Percentiles rank a stretch among this genome's conserved stretches.
Evolutionary conservation across 2,329 filamentous ascomycete genomes (phyloP).

Genomic region (Monosporascus sp.): DNA sequence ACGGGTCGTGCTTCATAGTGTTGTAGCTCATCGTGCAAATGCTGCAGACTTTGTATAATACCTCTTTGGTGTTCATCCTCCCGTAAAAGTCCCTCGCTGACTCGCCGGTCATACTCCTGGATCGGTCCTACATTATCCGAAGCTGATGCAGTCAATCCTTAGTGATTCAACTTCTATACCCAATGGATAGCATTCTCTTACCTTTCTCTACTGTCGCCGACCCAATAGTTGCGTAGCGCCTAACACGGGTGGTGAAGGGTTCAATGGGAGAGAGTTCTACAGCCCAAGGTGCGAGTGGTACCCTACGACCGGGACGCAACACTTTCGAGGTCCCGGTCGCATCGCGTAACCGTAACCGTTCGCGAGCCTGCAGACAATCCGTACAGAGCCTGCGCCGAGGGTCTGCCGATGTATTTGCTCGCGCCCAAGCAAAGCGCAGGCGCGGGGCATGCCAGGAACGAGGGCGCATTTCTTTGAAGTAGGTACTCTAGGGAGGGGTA

Average conservation of each 20-base stretch:
- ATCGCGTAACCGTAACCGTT: neutral
- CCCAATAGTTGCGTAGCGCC: neutral
- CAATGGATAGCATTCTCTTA: neutral
- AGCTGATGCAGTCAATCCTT: conserved; percentile 7
- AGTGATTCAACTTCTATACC: neutral
- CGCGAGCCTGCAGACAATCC: neutral
- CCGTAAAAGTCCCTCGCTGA: conserved; percentile 65
- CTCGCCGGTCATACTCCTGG: conserved; percentile 80
- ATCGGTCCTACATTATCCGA: conserved; percentile 60
- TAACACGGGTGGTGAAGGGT: neutral
- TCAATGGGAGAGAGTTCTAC: neutral
- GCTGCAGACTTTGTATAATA: conserved; percentile 84
- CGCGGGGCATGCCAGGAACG: neutral
- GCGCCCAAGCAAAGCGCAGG: neutral
- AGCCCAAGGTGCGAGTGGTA: neutral
- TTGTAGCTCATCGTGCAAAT: conserved; percentile 77
- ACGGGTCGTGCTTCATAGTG: conserved; percentile 70
- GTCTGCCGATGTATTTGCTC: neutral
- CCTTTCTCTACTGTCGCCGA: neutral
- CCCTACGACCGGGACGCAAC: neutral
- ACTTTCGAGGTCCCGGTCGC: neutral
- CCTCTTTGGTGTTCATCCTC: conserved; percentile 91
- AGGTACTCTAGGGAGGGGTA: neutral
- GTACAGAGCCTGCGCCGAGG: neutral
- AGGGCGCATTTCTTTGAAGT: neutral